phyloP scores from a whole-genome alignment of 2,329 filamentous ascomycete species.

The Knufia fluminis region DNA sequence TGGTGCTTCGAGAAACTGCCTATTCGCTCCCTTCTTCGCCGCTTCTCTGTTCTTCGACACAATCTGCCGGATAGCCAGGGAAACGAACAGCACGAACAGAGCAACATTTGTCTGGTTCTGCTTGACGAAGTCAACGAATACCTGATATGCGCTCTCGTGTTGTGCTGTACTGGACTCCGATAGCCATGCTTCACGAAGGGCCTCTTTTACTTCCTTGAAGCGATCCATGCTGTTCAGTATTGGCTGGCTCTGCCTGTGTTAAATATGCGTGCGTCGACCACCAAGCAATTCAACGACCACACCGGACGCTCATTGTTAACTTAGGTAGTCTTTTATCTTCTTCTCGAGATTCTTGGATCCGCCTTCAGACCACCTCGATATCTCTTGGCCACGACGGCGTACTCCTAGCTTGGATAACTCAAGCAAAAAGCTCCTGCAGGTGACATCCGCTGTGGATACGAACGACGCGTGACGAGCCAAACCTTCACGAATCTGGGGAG shows the following conservation, averaged over 20 bases:
- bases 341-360: neutral
- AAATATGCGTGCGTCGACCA: too few relatives aligned
- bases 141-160: neutral
- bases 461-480: neutral
- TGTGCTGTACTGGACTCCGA: neutral
- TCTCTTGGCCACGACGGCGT: neutral
- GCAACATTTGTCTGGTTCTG: slow-evolving; percentile 8
- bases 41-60: slow-evolving; percentile 13
- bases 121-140: neutral
- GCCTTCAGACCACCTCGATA: neutral
- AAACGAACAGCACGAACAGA: slow-evolving; percentile 6
- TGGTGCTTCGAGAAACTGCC: slow-evolving; percentile 17
- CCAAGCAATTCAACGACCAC: too few relatives aligned
- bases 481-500: slow-evolving; percentile 1
- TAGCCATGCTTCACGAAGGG: slow-evolving; percentile 8
- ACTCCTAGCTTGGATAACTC: neutral
- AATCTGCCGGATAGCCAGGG: slow-evolving; percentile 14
- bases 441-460: slow-evolving; percentile 1
- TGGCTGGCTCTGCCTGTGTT: too few relatives aligned
- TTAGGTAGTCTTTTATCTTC: neutral
- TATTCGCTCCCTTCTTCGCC: slow-evolving; percentile 15
- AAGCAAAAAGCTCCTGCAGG: neutral
- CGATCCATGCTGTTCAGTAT: neutral
- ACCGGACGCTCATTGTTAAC: too few relatives aligned
- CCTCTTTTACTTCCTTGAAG: neutral